A percentile compares a stretch with the other conserved stretches of the same genome.
Conservation (phyloP, 2,329 filamentous ascomycete genomes). For the Botrytis aclada region DNA sequence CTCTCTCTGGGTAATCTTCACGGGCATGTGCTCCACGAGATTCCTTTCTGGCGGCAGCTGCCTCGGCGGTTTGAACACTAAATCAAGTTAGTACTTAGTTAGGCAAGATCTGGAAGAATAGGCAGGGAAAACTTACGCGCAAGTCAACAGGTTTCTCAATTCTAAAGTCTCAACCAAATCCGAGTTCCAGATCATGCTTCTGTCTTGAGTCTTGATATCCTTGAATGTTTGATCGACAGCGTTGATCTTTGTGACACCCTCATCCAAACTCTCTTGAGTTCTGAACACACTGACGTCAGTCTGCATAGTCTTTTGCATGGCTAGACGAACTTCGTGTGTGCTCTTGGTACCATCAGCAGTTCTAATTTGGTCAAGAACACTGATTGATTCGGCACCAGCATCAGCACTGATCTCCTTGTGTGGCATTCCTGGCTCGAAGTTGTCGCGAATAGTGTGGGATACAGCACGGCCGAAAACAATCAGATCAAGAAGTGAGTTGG, state of each 20-base stretch:
- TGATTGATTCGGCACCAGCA: constrained; percentile 78
- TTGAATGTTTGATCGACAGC: constrained; percentile 78
- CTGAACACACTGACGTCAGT: constrained; percentile 95
- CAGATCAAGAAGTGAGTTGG: constrained; percentile 49
- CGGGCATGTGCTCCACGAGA: constrained; percentile 95
- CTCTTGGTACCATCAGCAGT: constrained; percentile 48
- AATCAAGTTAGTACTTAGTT: background rate
- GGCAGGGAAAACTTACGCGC: constrained; percentile 63
- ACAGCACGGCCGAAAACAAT: constrained; percentile 58
- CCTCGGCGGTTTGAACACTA: constrained; percentile 83
- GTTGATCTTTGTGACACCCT: constrained; percentile 84
- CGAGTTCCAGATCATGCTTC: constrained; percentile 99
- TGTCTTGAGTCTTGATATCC: constrained; percentile 92
- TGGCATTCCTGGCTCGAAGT: constrained; percentile 43
- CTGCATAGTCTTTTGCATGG: constrained; percentile 99
- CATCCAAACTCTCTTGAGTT: constrained; percentile 79
- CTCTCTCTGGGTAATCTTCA: constrained; percentile 93
- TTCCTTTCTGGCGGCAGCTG: constrained; percentile 93
- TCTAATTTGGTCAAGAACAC: constrained; percentile 63
- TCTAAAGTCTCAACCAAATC: constrained; percentile 96
- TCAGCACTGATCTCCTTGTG: constrained; percentile 61
- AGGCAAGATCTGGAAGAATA: background rate
- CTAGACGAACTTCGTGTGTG: constrained; percentile 81
- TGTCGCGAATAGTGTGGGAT: constrained; percentile 85
- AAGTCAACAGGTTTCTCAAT: constrained; percentile 90